Base-by-base conservation (phyloP, 2,329 filamentous ascomycete species). In the Alternaria sp. region DNA sequence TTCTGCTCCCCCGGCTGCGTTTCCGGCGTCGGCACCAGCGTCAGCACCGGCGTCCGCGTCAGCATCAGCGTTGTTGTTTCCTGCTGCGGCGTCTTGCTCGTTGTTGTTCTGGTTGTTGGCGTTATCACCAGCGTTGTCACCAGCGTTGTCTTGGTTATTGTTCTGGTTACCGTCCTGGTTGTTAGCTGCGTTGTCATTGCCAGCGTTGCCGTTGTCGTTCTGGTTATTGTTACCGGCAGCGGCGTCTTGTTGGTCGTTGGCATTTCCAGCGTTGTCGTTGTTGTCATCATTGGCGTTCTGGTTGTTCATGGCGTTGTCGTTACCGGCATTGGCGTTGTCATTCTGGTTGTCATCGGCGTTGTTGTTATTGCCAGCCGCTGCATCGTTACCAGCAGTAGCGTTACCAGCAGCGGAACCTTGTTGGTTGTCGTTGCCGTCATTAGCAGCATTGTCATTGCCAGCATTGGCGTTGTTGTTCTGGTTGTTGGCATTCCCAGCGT, bases 81-180 rank as follows among this genome's bases (percentile, higher is more conserved):
- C 45, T 34, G 63, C 68, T n/a, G 65, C 63, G 39, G 64, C 60
- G 41, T 64, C 51, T 53, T 66, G 60, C 37, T 40, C 55, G 53
- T 52, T 64, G 58, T 63, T 60, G 42, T 63, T 59, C 26, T 56
- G 60, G 13, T 56, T 54, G 24, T 51, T 28, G 41, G 63, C 60
- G 39, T 63, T 65, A 46, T 52, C 65, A 2, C 8, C 29, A n/a
- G 40, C 33, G 29, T 45, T 37, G 39, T 53, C 26, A 8, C 29
- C 48, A 14, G 33, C 42, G 8, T 55, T 55, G 40, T 61, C 37
- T 36, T 61, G 58, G 9, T 62, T 61, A 29, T 63, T 61, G 42
- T 55, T 56, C 21, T 58, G 24, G 48, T 58, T 59, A 28, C 29
- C 45, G 9, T 24, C 9, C 23, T 58, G 41, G 41, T 52, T 28